Conservation (phyloP, 2,329 filamentous ascomycete genomes). For the Trichoderma citrinoviride region DNA sequence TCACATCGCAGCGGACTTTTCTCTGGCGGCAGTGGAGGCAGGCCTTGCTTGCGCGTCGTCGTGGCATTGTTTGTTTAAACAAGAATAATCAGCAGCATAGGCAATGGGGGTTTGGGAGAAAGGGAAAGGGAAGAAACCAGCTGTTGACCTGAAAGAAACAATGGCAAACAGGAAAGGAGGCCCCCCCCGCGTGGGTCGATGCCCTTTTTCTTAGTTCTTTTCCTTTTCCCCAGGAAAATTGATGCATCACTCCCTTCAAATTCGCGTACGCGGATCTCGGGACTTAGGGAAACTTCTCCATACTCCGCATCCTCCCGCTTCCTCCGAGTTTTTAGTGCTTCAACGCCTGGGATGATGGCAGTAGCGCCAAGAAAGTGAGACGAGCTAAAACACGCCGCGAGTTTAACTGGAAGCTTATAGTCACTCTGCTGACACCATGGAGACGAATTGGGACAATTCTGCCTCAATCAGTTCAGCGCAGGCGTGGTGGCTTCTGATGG, state of each 20-base stretch:
- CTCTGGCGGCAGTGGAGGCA: slow-evolving; percentile 17
- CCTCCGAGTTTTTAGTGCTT: not conserved
- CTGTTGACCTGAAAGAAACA: not conserved
- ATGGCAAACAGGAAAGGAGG: not conserved
- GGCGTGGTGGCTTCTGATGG: not conserved
- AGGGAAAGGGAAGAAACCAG: not conserved
- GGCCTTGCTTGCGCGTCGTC: slow-evolving; percentile 19
- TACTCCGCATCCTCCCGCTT: slow-evolving; percentile 9
- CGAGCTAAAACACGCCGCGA: not conserved
- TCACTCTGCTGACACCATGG: not conserved
- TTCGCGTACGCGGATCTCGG: slow-evolving; percentile 1
- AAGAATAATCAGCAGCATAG: not conserved
- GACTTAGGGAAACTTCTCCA: not conserved
- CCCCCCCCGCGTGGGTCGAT: not conserved
- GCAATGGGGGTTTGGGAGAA: not conserved
- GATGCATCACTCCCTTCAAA: not conserved
- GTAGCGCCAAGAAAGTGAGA: not conserved
- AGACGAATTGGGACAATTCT: not conserved
- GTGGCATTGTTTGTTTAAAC: not conserved
- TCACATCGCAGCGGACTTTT: slow-evolving; percentile 26
- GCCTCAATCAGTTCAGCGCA: not conserved
- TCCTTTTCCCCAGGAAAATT: not conserved
- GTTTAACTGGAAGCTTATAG: not conserved
- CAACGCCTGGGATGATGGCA: not conserved
- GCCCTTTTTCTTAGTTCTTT: not conserved